These are phyloP conservation scores for Globisporangium iwayamae DNA, from an alignment of 352 stramenopile species.

Conservation along the genomic window DNA sequence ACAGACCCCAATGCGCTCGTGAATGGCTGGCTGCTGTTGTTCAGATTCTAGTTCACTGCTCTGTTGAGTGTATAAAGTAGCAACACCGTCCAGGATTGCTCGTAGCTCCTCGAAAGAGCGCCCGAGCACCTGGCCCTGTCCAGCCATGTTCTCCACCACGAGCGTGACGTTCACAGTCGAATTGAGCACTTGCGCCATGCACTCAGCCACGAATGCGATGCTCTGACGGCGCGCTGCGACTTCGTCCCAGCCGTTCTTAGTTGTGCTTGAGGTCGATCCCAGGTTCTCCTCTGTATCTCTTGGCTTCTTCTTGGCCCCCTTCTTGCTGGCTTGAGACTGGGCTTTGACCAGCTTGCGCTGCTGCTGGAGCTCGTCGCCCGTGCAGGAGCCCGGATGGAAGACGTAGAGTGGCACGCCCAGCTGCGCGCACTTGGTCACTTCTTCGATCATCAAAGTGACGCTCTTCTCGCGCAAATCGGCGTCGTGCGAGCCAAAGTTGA, in stretches of 20 bases:
- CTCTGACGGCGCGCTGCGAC: conserved; percentile 13
- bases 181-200: conserved; percentile 27
- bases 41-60: neutral
- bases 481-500: conserved; percentile 42
- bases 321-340: conserved; percentile 9
- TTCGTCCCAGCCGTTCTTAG: neutral
- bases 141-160: conserved; percentile 43
- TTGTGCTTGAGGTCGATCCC: neutral
- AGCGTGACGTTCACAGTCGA: conserved; percentile 28
- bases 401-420: conserved; percentile 38
- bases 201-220: conserved; percentile 26
- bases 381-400: conserved; percentile 42
- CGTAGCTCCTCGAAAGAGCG: conserved; percentile 33
- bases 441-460: conserved; percentile 35
- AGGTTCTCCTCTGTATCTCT: neutral
- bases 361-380: conserved; percentile 10
- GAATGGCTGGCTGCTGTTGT: neutral
- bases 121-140: conserved; percentile 36
- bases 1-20: conserved; percentile 30
- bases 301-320: neutral
- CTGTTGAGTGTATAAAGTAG: neutral
- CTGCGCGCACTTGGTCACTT: conserved; percentile 34
- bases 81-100: conserved; percentile 26
- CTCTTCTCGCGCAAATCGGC: conserved; percentile 28
- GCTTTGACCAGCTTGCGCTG: conserved; percentile 8